phyloP scores from a whole-genome alignment of 73 alveolate genomes.

The Tetrahymena malaccensis region DNA sequence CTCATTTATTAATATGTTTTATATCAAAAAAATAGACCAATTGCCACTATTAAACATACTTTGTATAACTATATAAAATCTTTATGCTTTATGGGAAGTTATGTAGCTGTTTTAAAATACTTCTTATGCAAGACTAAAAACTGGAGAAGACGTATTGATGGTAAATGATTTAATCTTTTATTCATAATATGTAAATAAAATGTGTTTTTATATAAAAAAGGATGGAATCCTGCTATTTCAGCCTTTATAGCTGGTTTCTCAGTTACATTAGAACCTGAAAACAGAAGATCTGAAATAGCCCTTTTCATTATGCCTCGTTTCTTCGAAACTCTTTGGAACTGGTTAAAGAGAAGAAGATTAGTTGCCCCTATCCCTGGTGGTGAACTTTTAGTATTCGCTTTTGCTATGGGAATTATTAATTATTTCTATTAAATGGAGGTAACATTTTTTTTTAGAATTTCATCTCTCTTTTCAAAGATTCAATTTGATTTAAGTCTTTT shows the following conservation, averaged over 20 bases:
- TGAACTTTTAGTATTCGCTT: constrained; percentile 40
- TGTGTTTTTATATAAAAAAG: background rate
- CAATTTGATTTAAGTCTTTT: background rate
- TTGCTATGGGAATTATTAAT: constrained; percentile 48
- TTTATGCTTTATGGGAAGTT: constrained; percentile 13
- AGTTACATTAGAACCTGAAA: constrained; percentile 26
- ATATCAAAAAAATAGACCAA: background rate
- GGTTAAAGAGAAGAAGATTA: constrained; percentile 25
- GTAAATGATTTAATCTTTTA: background rate
- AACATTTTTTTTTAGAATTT: background rate
- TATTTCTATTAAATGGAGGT: constrained; percentile 43
- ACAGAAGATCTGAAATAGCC: constrained; percentile 48
- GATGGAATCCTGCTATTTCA: constrained; percentile 36
- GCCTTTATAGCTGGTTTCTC: constrained; percentile 38
- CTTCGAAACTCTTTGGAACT: constrained; percentile 47
- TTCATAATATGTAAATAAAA: background rate
- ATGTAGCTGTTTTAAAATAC: constrained; percentile 30
- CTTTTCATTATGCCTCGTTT: constrained; percentile 42
- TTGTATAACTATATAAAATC: constrained; percentile 29
- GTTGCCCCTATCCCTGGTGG: constrained; percentile 18
- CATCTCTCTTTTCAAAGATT: no score
- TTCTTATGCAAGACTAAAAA: constrained; percentile 27
- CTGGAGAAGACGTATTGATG: constrained; percentile 18
- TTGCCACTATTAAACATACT: constrained; percentile 19
- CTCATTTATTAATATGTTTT: background rate